phyloP scores from a whole-genome alignment of 176 grass and related monocot genomes.

The Triticum urartu region DNA sequence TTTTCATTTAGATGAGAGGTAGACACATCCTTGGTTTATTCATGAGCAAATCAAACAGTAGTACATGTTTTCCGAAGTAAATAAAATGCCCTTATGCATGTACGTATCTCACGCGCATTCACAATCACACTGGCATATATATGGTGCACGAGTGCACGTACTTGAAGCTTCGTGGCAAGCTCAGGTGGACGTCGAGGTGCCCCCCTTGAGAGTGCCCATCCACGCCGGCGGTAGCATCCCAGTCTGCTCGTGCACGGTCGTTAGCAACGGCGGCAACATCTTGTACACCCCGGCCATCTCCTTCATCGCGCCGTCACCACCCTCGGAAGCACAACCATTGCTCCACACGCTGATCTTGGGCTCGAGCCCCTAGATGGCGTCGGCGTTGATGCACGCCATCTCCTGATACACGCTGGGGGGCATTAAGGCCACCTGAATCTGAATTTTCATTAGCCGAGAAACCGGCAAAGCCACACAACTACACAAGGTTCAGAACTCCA shows the following conservation, averaged over 20 bases:
- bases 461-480: too few species aligned
- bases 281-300: slow-evolving; percentile 3
- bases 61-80: too few species aligned
- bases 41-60: too few species aligned
- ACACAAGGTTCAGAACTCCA: too few species aligned
- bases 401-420: slow-evolving; percentile 50
- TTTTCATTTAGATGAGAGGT: too few species aligned
- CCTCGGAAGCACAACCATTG: background rate
- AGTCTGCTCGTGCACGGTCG: background rate
- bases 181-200: background rate
- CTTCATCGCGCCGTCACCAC: background rate
- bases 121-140: too few species aligned
- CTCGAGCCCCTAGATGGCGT: slow-evolving; percentile 47
- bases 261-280: background rate
- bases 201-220: background rate
- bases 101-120: too few species aligned
- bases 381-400: slow-evolving; percentile 67
- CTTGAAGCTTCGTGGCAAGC: background rate
- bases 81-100: too few species aligned
- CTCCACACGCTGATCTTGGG: slow-evolving; percentile 82
- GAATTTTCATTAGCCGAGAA: too few species aligned
- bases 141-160: background rate
- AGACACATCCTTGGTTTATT: too few species aligned
- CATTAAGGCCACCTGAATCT: too few species aligned
- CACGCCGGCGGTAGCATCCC: slow-evolving; percentile 11